Base-by-base conservation (phyloP, 169 alveolate genomes). In the Cryptosporidium muris region DNA sequence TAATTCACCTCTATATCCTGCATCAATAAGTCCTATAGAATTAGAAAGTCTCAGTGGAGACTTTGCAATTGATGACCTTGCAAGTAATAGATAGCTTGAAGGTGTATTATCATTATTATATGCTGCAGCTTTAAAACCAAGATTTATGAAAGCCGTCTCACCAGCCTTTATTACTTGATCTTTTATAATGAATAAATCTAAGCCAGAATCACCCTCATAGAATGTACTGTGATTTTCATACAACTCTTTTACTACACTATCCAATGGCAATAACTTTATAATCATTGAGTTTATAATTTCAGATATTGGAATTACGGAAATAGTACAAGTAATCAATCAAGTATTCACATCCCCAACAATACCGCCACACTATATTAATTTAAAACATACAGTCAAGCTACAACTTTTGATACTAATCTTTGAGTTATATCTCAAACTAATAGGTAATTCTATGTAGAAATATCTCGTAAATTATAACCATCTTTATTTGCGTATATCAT, bases 1-100 rank as follows among this genome's bases (percentile, higher is more conserved):
- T 16, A 95, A 48, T 82, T 95, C 97, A 5, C 98, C 98, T 60
- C 98, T 89, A 65, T 94, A 95, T 7, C 96, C 97, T 64, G 97
- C 95, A 81, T 94, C 97, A 49, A 94, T 94, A 51, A 94, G 80
- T 5, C 97, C 97, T 36, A 94, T 95, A 9, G 97, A 93, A 74
- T 95, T 95, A 42, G 96, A 92, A 25, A 95, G 90, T 62, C 98
- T 67, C 25, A 95, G 88, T 1, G 98, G 98, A 8, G 98, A 93
- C 81, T 94, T 95, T 34, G 96, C 89, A 63, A 95, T 95, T 67
- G 95, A 91, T 64, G 95, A 91, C 40, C 98, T 91, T 4, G 98
- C 95, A 80, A 94, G 65, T 42, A 95, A 60, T 42, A 95, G 88
- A 94, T 93, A 95, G 40, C 89, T 66, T 34, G 48, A 48, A 48